Evolutionary conservation across 805 yeast genomes (phyloP).

Genomic region (Priceomyces medius): DNA sequence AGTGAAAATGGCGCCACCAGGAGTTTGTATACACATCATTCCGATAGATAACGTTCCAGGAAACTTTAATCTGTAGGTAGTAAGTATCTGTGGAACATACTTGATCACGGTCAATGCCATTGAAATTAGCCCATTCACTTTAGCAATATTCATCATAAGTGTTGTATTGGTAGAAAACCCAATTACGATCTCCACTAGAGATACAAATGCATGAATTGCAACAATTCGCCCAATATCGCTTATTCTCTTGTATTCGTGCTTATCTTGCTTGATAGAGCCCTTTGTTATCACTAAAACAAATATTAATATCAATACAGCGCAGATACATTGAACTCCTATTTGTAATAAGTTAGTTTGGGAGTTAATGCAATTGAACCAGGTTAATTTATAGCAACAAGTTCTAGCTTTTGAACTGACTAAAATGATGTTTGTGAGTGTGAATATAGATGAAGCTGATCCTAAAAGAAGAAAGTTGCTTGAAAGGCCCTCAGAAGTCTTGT

Average conservation of each 20-base stretch:
- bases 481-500: conserved; percentile 73
- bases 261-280: conserved; percentile 46
- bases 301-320: conserved; percentile 57
- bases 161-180: conserved; percentile 25
- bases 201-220: conserved; percentile 32
- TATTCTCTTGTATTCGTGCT: conserved; percentile 43
- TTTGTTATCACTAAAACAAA: conserved; percentile 51
- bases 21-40: conserved; percentile 86
- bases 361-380: conserved; percentile 58
- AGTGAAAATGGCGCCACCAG: conserved; percentile 84
- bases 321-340: conserved; percentile 59
- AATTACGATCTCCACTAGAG: conserved; percentile 33
- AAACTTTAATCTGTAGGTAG: conserved; percentile 67
- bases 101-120: conserved; percentile 65
- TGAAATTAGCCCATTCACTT: conserved; percentile 62
- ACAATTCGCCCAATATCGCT: conserved; percentile 42
- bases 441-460: conserved; percentile 67
- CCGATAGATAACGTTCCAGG: conserved; percentile 77
- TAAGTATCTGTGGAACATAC: conserved; percentile 75
- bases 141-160: conserved; percentile 45
- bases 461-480: conserved; percentile 70
- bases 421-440: conserved; percentile 65
- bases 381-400: conserved; percentile 55
- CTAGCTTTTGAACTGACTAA: conserved; percentile 61
- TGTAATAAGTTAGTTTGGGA: conserved; percentile 67